Evolutionary conservation across 495 filamentous ascomycete genomes (phyloP), one percentile per base, ranked within the genome.

Genomic region (Annulohypoxylon stygium): DNA sequence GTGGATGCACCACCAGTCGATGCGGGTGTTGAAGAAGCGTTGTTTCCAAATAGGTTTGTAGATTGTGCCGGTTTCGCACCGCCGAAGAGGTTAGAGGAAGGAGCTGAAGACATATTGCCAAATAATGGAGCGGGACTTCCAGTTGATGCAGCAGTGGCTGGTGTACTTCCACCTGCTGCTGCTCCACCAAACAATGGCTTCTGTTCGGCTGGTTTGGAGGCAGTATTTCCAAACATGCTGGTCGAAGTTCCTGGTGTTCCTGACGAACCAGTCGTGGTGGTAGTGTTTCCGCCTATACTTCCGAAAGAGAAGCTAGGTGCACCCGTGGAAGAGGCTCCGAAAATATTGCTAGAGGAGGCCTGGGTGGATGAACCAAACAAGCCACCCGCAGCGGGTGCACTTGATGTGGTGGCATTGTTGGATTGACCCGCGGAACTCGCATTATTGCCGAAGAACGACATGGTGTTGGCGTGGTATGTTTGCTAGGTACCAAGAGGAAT

Each of bases 171-270:
- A 59, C 70, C 41, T 57, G 64, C 26, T 37, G 74, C 66, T 12
- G 74, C 59, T 51, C 57, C 69, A 53, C 79, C 79, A 62, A 85
- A 84, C n/a, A 80, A 39, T 61, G 61, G 64, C 23, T 79, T 78
- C 63, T 78, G 76, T 18, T 76, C 75, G 36, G 45, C 65, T 47
- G 77, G 76, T 30, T 79, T 77, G 9, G 81, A 54, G 48, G 68
- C 57, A 7, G 78, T 67, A 16, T 80, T 82, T 60, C 87, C 87
- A 80, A 92, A 92, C n/a, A 87, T 39, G 20, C 82, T 74, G 25
- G 80, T 78, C 26, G 67, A 0, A 61, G 61, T 54, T 63, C 81
- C 74, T 4, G 81, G 74, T n/a, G 43, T 47, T 20, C n/a, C 43
- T 47, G 16, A 9, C 18, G 82, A 73, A 48, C 69, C 10, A 4